Evolutionary conservation across 179 eudicot species (phyloP).

Genomic region (Vitellaria paradoxa): DNA sequence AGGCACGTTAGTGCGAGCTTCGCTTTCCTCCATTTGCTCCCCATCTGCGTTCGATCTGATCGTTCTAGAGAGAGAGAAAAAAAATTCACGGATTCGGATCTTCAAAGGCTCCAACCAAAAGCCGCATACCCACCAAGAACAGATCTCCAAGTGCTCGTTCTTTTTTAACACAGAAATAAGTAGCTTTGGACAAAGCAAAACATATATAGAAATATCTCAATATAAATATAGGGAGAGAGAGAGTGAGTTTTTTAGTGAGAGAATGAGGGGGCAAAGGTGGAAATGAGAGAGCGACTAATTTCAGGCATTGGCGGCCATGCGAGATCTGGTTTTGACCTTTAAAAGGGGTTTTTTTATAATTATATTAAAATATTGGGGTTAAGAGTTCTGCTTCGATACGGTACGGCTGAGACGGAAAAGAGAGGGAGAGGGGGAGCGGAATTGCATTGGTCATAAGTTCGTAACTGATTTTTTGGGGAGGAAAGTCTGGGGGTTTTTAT

Average conservation of each 20-base stretch:
- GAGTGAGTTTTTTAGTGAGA: neutral
- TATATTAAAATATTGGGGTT: neutral
- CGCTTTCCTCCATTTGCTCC: constrained; percentile 75
- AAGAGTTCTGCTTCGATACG: neutral
- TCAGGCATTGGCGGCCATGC: constrained; percentile 2
- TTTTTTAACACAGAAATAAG: constrained; percentile 12
- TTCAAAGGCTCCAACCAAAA: neutral
- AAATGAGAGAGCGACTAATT: neutral
- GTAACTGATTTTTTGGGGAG: neutral
- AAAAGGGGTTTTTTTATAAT: neutral
- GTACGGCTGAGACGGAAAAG: neutral
- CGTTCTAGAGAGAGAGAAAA: constrained; percentile 3
- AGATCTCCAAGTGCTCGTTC: constrained; percentile 17
- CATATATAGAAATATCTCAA: neutral
- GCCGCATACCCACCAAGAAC: constrained; percentile 5
- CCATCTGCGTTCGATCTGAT: constrained; percentile 28
- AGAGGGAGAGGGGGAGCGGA: neutral
- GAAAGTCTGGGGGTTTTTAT: neutral
- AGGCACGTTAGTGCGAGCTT: constrained; percentile 61
- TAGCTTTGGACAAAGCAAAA: constrained; percentile 8
- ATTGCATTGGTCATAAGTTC: neutral
- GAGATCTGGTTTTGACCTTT: constrained; percentile 1
- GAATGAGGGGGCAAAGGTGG: neutral
- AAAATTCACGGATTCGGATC: neutral
- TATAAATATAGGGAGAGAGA: neutral